A percentile compares a stretch with the other conserved stretches of the same genome.
These are phyloP conservation scores for Incumbomyces delicatus DNA, from an alignment of 2,329 filamentous ascomycete genomes.

Conservation along the genomic window DNA sequence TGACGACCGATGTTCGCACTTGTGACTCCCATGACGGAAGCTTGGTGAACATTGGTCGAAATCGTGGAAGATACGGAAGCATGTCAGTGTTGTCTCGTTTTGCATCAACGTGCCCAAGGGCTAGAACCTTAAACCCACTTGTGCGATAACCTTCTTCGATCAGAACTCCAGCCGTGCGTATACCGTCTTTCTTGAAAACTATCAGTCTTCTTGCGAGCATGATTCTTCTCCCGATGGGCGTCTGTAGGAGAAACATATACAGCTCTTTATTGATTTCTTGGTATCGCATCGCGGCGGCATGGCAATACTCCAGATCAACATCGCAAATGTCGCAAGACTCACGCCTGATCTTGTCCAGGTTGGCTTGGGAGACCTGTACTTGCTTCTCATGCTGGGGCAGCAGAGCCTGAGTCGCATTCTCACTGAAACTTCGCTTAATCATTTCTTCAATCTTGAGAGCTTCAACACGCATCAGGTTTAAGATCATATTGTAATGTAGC, in stretches of 20 bases:
- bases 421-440: conserved; percentile 99
- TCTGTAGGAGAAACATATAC: conserved; percentile 64
- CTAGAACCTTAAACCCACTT: conserved; percentile 57
- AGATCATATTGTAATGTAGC: conserved; percentile 98
- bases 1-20: conserved; percentile 57
- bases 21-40: conserved; percentile 58
- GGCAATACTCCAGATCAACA: conserved; percentile 65
- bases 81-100: conserved; percentile 73
- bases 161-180: conserved; percentile 72
- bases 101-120: conserved; percentile 59
- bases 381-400: conserved; percentile 93
- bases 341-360: conserved; percentile 79
- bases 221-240: conserved; percentile 72
- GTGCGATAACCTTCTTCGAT: conserved; percentile 57
- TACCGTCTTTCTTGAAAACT: conserved; percentile 72
- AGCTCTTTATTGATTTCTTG: conserved; percentile 71
- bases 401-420: conserved; percentile 90
- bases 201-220: conserved; percentile 67
- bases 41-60: conserved; percentile 57
- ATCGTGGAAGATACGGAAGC: conserved; percentile 67
- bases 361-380: conserved; percentile 82
- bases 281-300: conserved; percentile 71
- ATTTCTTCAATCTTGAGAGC: conserved; percentile 98
- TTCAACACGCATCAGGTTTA: conserved; percentile 89
- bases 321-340: conserved; percentile 78